A percentile compares a stretch with the other conserved stretches of the same genome.
Conservation (phyloP, 768 basidiomycete genomes). For the Tulasnella sp. region DNA sequence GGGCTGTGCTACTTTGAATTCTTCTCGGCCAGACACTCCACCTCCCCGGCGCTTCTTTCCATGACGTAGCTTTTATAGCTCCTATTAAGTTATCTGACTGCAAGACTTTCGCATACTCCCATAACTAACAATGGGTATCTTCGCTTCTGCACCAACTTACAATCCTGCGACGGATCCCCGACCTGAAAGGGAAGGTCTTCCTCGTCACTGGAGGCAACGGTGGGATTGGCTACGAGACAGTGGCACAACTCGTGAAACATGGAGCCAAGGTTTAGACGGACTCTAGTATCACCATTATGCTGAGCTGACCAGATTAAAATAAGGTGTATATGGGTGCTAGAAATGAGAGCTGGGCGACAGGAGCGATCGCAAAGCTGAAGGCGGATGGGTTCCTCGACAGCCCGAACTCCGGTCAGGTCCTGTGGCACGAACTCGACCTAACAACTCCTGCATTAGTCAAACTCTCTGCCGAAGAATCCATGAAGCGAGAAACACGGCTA, state of each 20-base stretch:
- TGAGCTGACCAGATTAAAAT: no score
- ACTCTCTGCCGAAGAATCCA: conserved; percentile 38
- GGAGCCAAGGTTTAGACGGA: no score
- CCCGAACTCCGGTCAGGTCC: conserved; percentile 38
- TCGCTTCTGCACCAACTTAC: conserved; percentile 20
- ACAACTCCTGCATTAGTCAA: conserved; percentile 39
- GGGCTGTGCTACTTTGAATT: no score
- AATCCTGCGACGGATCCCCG: conserved; percentile 33
- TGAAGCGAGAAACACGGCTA: conserved; percentile 40
- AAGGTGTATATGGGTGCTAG: conserved; percentile 50
- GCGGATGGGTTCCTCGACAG: conserved; percentile 36
- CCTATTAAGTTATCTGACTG: no score
- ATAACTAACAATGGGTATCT: background rate
- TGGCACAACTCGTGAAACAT: no score
- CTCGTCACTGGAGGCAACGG: conserved; percentile 48
- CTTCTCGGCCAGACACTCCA: no score
- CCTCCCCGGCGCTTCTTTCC: no score
- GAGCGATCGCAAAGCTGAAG: conserved; percentile 39
- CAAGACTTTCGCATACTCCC: no score
- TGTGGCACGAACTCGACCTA: conserved; percentile 45
- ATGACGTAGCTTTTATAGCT: no score
- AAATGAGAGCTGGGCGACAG: conserved; percentile 35
- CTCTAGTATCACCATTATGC: no score
- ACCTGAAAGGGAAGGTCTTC: conserved; percentile 41
- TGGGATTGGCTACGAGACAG: conserved; percentile 43